Evolutionary conservation across 169 alveolate genomes (phyloP), one percentile per base, ranked within the genome.

Genomic region (Plasmodium sp.): DNA sequence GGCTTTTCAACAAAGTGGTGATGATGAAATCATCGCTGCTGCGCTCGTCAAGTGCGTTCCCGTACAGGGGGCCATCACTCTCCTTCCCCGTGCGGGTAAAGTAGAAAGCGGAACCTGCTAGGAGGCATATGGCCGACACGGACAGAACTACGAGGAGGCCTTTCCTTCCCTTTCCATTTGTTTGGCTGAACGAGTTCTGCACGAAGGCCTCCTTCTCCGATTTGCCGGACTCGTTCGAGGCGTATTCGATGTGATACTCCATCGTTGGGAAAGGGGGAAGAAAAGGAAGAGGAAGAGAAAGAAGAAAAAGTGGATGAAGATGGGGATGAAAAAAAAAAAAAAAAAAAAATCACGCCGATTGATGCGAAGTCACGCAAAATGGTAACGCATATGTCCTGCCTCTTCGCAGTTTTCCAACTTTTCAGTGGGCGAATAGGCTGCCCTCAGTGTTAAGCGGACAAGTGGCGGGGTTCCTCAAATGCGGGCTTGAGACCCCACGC

Each of bases 161-260:
- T 31, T 22, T 54, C 43, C 80, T 75, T 54, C 72, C 80, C 34
- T 85, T 85, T 34, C 41, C 33, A 51, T 7, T n/a, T 0, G 18
- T 75, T 16, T 36, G 36, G 6, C 18, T 39, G 14, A 31, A 31
- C 7, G 45, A 43, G 58, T 85, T 85, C 9, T 79, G 81, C 27
- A 85, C 93, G 77, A 85, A 85, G 3, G 45, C 22, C 45, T 85
- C 93, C 43, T 58, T 79, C 71, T 85, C 93, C 3, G 51, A 62
- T 54, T 79, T 75, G 10, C 56, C 71, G 1, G 36, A 43, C 33
- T 67, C 56, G 18, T 45, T 77, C 10, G 84, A 36, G 4, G 83
- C 27, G 22, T 84, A 84, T 72, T 84, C 83, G 41, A 84, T 18
- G 31, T 84, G 93, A 56, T 84, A 84, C 45, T 84, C 93, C 93